Evolutionary conservation across 2,329 filamentous ascomycete species (phyloP).

Genomic region (Pyrenophora graminea): DNA sequence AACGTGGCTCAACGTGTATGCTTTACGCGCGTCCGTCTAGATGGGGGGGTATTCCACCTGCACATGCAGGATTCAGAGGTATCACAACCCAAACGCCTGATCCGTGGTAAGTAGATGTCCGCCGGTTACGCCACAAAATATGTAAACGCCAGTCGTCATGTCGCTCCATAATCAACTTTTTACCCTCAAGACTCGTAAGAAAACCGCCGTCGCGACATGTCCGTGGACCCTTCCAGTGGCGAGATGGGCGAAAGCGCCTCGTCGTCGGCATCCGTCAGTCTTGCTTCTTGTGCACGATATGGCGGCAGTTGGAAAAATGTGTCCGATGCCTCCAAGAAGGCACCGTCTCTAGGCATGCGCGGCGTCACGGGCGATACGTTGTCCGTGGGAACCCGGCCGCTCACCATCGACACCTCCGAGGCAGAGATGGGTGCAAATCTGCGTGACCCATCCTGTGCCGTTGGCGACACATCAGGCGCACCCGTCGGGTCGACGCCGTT

Average conservation of each 20-base stretch:
- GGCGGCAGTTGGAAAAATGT: constrained; percentile 37
- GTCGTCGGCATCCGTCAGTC: constrained; percentile 35
- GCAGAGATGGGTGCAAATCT: constrained; percentile 32
- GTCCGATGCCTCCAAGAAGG: constrained; percentile 37
- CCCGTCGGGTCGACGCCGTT: constrained; percentile 50
- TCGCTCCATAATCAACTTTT: constrained; percentile 20
- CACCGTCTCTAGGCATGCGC: constrained; percentile 38
- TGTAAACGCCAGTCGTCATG: constrained; percentile 15
- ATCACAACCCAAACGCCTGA: constrained; percentile 22
- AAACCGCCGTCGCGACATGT: constrained; percentile 41
- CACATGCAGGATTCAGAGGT: constrained; percentile 12
- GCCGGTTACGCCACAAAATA: constrained; percentile 11
- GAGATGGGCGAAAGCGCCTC: constrained; percentile 41
- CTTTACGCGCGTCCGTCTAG: constrained; percentile 16
- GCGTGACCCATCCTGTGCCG: constrained; percentile 23
- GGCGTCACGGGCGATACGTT: constrained; percentile 39
- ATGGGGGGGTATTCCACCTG: constrained; percentile 13
- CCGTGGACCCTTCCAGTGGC: constrained; percentile 37
- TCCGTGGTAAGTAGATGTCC: constrained; percentile 2
- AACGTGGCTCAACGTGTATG: constrained; percentile 5
- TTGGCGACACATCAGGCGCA: constrained; percentile 22
- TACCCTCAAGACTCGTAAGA: constrained; percentile 45
- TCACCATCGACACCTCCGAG: constrained; percentile 37
- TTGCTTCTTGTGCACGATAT: constrained; percentile 26
- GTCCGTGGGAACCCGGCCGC: constrained; percentile 23